phyloP scores from a whole-genome alignment of 2,329 filamentous ascomycete genomes.

The Clarireedia paspali region DNA sequence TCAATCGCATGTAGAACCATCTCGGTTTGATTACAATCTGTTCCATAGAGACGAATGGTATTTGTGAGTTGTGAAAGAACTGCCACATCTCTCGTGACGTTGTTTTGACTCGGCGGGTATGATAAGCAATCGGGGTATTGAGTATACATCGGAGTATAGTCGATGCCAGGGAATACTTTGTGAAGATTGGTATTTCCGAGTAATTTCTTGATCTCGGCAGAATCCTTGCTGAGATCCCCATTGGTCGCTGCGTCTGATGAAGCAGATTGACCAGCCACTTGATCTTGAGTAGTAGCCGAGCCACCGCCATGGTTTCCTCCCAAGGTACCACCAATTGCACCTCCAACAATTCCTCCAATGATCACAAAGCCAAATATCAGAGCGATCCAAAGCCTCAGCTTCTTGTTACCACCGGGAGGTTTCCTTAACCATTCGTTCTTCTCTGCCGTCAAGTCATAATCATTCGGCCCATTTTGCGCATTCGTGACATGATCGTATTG shows the following conservation, averaged over 20 bases:
- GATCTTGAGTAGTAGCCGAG: constrained; percentile 28
- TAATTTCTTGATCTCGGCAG: constrained; percentile 69
- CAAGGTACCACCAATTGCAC: constrained; percentile 55
- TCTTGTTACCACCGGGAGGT: constrained; percentile 55
- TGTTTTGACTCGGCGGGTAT: constrained; percentile 82
- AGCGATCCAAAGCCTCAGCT: constrained; percentile 62
- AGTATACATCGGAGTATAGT: constrained; percentile 87
- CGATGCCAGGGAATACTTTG: constrained; percentile 91
- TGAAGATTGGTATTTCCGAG: constrained; percentile 76
- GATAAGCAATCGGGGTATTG: constrained; percentile 80
- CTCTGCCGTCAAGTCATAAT: constrained; percentile 35
- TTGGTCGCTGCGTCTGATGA: constrained; percentile 52
- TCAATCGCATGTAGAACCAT: constrained; percentile 83
- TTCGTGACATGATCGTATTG: constrained; percentile 24
- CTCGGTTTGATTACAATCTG: constrained; percentile 94
- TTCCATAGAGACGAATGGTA: constrained; percentile 82
- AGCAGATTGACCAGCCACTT: constrained; percentile 36
- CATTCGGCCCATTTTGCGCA: constrained; percentile 14
- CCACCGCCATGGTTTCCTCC: not conserved
- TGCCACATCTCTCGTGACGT: constrained; percentile 84
- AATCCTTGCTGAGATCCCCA: constrained; percentile 67
- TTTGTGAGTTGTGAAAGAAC: constrained; percentile 87
- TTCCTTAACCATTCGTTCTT: constrained; percentile 59
- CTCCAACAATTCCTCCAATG: constrained; percentile 63
- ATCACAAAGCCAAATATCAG: constrained; percentile 56